A percentile compares a stretch with the other conserved stretches of the same genome.
These are phyloP conservation scores for Martiniozyma abietophila DNA, from an alignment of 805 yeast species.

Conservation along the genomic window DNA sequence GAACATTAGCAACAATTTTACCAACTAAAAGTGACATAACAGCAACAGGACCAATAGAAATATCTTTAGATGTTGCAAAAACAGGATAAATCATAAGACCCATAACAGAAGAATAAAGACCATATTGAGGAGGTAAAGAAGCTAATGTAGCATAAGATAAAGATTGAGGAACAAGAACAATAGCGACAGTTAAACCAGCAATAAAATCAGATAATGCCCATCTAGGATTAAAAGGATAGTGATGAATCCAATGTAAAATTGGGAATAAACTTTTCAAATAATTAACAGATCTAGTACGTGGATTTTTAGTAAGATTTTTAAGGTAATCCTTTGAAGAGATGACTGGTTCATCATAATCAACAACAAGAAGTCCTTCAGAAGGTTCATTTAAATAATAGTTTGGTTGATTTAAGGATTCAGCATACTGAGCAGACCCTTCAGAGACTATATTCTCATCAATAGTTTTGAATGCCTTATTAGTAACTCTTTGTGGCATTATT, in stretches of 20 bases:
- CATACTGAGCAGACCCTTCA: too few species aligned
- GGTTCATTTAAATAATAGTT: background rate
- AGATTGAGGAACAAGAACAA: slow-evolving; percentile 89
- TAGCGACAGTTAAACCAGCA: slow-evolving; percentile 90
- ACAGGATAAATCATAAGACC: slow-evolving; percentile 84
- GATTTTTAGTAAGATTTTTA: slow-evolving; percentile 25
- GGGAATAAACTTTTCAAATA: slow-evolving; percentile 69
- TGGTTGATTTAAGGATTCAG: slow-evolving; percentile 1
- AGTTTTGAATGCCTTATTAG: too few species aligned
- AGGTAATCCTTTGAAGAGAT: slow-evolving; percentile 21
- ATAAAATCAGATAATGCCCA: slow-evolving; percentile 80
- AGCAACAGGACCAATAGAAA: slow-evolving; percentile 93
- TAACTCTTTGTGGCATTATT: too few species aligned
- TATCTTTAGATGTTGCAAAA: slow-evolving; percentile 95
- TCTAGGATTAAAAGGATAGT: slow-evolving; percentile 49
- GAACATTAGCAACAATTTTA: slow-evolving; percentile 60
- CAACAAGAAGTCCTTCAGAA: too few species aligned
- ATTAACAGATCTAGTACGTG: slow-evolving; percentile 27
- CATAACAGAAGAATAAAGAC: slow-evolving; percentile 82
- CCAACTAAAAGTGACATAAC: slow-evolving; percentile 89
- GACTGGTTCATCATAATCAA: slow-evolving; percentile 22
- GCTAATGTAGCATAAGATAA: slow-evolving; percentile 93
- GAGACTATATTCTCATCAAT: too few species aligned
- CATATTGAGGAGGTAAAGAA: slow-evolving; percentile 70
- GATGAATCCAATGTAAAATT: slow-evolving; percentile 70